Evolutionary conservation across 306 rosid species (phyloP).

Genomic region (Pyrus communis): DNA sequence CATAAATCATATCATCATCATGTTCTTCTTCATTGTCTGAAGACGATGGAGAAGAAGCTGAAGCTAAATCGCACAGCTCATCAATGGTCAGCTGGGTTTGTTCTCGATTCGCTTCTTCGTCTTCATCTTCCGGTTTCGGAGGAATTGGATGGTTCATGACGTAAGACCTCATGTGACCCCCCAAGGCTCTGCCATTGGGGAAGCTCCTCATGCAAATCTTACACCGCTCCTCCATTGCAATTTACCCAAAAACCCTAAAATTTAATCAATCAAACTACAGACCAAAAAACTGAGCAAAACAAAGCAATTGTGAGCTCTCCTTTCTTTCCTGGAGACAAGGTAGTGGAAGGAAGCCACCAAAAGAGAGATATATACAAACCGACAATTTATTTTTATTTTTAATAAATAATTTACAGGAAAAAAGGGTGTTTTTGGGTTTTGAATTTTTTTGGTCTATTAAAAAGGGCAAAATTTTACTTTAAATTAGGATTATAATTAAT

Average conservation of each 20-base stretch:
- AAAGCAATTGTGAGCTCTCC: slow-evolving; percentile 12
- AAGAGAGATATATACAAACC: slow-evolving; percentile 40
- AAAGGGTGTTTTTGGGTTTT: slow-evolving; percentile 2
- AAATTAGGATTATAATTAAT: slow-evolving; percentile 21
- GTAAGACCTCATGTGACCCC: slow-evolving; percentile 99
- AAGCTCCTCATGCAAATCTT: slow-evolving; percentile 64
- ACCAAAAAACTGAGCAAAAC: neutral
- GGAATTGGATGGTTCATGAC: slow-evolving; percentile 67
- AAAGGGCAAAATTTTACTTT: slow-evolving; percentile 22
- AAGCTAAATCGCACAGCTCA: slow-evolving; percentile 39
- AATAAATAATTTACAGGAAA: neutral
- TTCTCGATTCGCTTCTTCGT: neutral
- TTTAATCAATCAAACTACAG: neutral
- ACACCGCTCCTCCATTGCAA: slow-evolving; percentile 74
- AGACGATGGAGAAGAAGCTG: slow-evolving; percentile 29
- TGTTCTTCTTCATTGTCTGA: slow-evolving; percentile 29
- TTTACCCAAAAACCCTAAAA: neutral
- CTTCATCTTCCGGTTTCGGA: slow-evolving; percentile 21
- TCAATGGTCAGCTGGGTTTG: slow-evolving; percentile 23
- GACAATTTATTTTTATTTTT: neutral
- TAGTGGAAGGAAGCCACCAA: slow-evolving; percentile 42
- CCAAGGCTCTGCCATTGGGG: slow-evolving; percentile 86
- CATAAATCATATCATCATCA: slow-evolving; percentile 31
- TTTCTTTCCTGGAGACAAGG: slow-evolving; percentile 18
- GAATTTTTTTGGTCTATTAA: neutral